Evolutionary conservation across 805 yeast genomes (phyloP), one percentile per base, ranked within the genome.

Genomic region (Zygosaccharomyces bisporus): DNA sequence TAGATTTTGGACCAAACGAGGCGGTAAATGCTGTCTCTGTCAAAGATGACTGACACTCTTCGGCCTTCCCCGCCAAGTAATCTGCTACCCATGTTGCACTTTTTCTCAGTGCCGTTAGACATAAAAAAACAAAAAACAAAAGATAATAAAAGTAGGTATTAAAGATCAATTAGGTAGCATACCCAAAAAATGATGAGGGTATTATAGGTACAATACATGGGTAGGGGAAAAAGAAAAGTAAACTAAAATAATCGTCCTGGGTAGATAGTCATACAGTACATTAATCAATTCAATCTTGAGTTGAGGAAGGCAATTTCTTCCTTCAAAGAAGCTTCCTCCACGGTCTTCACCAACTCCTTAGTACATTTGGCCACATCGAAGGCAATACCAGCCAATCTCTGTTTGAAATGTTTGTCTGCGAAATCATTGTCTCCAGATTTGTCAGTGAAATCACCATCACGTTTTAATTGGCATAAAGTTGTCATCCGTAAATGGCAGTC

Each of bases 321-420:
- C 57, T 83, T 83, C 56, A 90, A 70, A 58, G 90, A 84, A 18
- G 95, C 95, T 61, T 90, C 97, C 63, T 91, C 97, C 4, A 91
- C 96, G 1, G 95, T 86, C 69, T 90, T 90, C 16, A 91, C 98
- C 60, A 91, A 75, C 65, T 91, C 98, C 64, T 90, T 91, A 4
- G 97, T 91, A 64, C 95, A 85, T 66, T 91, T 89, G 18, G 97
- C 97, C 68, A 91, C 86, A 63, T 91, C 98, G 69, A 89, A 91
- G 21, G 96, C 91, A 54, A 90, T 84, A 2, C 97, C 97, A 0
- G 98, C 98, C 52, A 91, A 77, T 58, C 97, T 78, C 66, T 91
- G 97, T 66, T 87, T 87, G 70, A 88, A 83, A 55, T 85, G 85
- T 63, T 86, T 84, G 60, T 88, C 95, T 2, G 96, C 96, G 60